Evolutionary conservation across 192 early-diverging fungal species (phyloP).

Genomic region (Gigaspora rosea): DNA sequence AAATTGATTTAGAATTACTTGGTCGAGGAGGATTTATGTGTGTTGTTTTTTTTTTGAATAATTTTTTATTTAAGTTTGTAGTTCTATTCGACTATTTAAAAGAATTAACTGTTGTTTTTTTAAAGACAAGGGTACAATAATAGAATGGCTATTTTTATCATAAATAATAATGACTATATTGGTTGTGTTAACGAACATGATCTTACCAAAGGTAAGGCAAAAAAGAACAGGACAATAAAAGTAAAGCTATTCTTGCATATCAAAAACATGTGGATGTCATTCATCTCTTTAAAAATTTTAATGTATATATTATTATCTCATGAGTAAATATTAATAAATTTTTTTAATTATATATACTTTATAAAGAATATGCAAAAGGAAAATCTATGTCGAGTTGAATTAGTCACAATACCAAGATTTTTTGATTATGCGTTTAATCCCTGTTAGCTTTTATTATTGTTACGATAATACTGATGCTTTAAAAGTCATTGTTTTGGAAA

Average conservation of each 20-base stretch:
- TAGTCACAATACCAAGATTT: conserved; percentile 57
- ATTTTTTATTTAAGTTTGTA: too few relatives aligned
- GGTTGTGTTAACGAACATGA: conserved; percentile 10
- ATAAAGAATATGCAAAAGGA: conserved; percentile 25
- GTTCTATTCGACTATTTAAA: background rate
- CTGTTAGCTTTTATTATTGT: too few relatives aligned
- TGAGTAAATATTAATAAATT: background rate
- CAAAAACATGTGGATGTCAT: conserved; percentile 18
- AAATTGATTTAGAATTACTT: conserved; percentile 33
- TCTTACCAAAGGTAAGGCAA: background rate
- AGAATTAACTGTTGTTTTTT: background rate
- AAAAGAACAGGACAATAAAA: conserved; percentile 23
- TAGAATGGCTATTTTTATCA: conserved; percentile 11
- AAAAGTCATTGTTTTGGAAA: too few relatives aligned
- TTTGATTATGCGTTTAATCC: conserved; percentile 20
- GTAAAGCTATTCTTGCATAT: conserved; percentile 32
- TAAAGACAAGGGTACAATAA: conserved; percentile 8
- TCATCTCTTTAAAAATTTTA: background rate
- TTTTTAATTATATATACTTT: background rate
- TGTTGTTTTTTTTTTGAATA: conserved; percentile 19
- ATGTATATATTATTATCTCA: too few relatives aligned
- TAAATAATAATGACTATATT: conserved; percentile 30
- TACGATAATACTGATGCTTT: too few relatives aligned
- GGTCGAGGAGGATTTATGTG: conserved; percentile 24
- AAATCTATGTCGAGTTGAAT: conserved; percentile 21